Evolutionary conservation across 2,329 filamentous ascomycete genomes (phyloP), one percentile per base, ranked within the genome.

Genomic region (Blastomyces percursus): DNA sequence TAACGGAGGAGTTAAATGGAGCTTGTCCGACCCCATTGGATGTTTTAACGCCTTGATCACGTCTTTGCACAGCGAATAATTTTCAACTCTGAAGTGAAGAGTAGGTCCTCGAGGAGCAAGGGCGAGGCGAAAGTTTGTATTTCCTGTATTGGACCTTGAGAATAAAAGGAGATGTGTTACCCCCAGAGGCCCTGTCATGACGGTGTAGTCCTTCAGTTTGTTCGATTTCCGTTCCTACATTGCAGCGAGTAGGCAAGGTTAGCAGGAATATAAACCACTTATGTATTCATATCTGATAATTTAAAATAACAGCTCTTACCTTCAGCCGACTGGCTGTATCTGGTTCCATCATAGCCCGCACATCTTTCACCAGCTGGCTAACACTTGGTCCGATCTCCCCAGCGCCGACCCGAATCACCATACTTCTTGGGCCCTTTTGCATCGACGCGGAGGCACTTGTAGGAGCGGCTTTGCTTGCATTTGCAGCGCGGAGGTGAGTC

Each of bases 381-480:
- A 99, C 84, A 74, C 89, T 96, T 64, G 90, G 85, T 63, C 94
- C 94, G 60, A 99, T 91, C 73, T 96, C 90, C 70, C 91, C 89
- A 69, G 92, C 93, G 70, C 94, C 94, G 71, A 96, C 92, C 69
- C 94, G 90, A 76, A 99, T 96, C 63, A 99, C 93, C 93, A 99
- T 96, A 74, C 89, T 95, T 82, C 96, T 96, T 42, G 94, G 94
- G 60, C 86, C 82, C 67, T 86, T 85, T 61, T 83, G 80, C 64
- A 79, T 81, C 30, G 59, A 30, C 1, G 59, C 60, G 8, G 86
- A 83, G 63, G 84, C 82, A 75, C 86, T 85, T 63, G 84, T 82
- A 52, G 81, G 79, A 66, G 82, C 82, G 59, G 72, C 72, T 62
- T 70, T 84, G 83, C 60, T 83, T 82, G 68, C 84, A 84, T 65